These are phyloP conservation scores for Wallemia ichthyophaga DNA, from an alignment of 1,284 basidiomycete genomes.

Conservation along the genomic window DNA sequence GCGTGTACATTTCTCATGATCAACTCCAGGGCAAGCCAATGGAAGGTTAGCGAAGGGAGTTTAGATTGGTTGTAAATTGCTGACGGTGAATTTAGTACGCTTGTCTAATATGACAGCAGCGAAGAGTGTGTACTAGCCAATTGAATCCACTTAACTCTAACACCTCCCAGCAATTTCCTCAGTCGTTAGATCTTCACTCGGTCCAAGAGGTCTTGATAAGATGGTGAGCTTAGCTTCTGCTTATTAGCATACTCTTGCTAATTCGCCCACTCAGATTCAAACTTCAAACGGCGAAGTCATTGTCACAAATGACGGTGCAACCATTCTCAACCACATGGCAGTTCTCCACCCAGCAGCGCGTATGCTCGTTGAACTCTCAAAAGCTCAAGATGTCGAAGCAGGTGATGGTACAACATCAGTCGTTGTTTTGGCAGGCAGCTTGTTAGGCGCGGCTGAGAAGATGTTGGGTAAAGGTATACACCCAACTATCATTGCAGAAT, in stretches of 20 bases:
- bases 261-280: conserved; percentile 48
- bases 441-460: conserved; percentile 85
- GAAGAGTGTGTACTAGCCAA: conserved; percentile 34
- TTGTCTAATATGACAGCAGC: conserved; percentile 87
- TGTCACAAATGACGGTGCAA: conserved; percentile 96
- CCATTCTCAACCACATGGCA: conserved; percentile 88
- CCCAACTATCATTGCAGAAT: conserved; percentile 87
- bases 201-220: conserved; percentile 98
- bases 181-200: conserved; percentile 83
- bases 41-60: conserved; percentile 22
- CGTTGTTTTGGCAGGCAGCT: conserved; percentile 76
- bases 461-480: conserved; percentile 91
- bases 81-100: conserved; percentile 24
- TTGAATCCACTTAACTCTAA: no score
- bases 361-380: conserved; percentile 95
- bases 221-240: conserved; percentile 30
- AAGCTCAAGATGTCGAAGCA: conserved; percentile 93
- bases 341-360: conserved; percentile 93
- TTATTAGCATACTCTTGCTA: neutral
- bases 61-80: neutral
- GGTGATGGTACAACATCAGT: conserved; percentile 98
- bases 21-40: conserved; percentile 44
- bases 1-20: conserved; percentile 2
- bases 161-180: conserved; percentile 90
- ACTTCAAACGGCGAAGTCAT: conserved; percentile 87